These are phyloP conservation scores for Haplosporangium sp. DNA, from an alignment of 371 early-diverging fungal species.

Conservation along the genomic window DNA sequence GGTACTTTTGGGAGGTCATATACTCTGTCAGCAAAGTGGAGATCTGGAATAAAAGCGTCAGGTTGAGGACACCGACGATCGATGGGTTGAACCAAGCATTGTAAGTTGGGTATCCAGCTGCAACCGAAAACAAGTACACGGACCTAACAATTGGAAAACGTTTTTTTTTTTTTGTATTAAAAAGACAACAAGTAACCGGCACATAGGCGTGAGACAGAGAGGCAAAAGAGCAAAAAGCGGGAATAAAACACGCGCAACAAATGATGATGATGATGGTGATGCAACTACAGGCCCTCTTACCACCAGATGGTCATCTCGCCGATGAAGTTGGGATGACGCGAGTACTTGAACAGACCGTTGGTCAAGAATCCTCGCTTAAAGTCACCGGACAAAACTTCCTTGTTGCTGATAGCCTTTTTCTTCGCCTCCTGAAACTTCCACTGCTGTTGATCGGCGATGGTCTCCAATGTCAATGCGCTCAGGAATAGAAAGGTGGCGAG, in stretches of 20 bases:
- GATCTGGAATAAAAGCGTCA: slow-evolving; percentile 79
- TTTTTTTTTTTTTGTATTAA: too few relatives aligned
- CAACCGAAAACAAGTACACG: slow-evolving; percentile 72
- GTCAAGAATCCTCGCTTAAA: slow-evolving; percentile 77
- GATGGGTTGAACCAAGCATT: slow-evolving; percentile 67
- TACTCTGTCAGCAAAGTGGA: slow-evolving; percentile 82
- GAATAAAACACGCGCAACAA: not conserved
- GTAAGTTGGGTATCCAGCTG: slow-evolving; percentile 52
- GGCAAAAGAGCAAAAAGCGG: not conserved
- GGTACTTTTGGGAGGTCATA: slow-evolving; percentile 17
- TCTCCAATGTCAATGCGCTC: slow-evolving; percentile 66
- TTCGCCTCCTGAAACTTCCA: slow-evolving; percentile 82
- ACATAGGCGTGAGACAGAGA: too few relatives aligned
- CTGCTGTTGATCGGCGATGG: slow-evolving; percentile 87
- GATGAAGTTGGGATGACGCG: slow-evolving; percentile 88
- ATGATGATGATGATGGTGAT: too few relatives aligned
- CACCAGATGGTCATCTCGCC: slow-evolving; percentile 82
- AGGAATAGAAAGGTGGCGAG: slow-evolving; percentile 60
- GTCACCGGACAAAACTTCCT: slow-evolving; percentile 55
- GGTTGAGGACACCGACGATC: slow-evolving; percentile 62
- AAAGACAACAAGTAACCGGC: too few relatives aligned
- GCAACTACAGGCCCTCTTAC: slow-evolving; percentile 7
- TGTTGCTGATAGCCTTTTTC: slow-evolving; percentile 56
- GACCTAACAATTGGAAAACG: slow-evolving; percentile 53
- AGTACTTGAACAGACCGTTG: slow-evolving; percentile 78